Evolutionary conservation across 2,329 filamentous ascomycete genomes (phyloP), one percentile per base, ranked within the genome.

Genomic region (Botryotinia globosa): DNA sequence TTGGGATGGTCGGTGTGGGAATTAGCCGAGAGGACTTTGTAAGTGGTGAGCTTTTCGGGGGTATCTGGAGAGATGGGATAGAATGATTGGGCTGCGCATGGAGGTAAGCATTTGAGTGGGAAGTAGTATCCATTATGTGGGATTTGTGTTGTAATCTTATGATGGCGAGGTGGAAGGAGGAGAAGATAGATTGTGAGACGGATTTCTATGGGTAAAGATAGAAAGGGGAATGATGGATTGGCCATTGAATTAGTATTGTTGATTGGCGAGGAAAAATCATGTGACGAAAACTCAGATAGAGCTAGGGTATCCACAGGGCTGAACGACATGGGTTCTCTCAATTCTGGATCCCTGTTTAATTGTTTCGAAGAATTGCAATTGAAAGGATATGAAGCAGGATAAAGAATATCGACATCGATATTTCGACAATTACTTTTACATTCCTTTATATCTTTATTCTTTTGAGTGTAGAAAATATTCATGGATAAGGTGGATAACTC

Each of bases 121-220:
- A 75, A 79, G 67, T 76, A 79, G 65, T 71, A 77, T 32, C 78
- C 78, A n/a, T 77, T 77, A 37, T 76, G 70, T 0, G 77, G 78
- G 42, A 77, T 73, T 63, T 79, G 77, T 29, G 77, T 80, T 20
- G 75, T 73, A 25, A 80, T 78, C 29, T 70, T 79, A 68, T 80
- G 79, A 20, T 67, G 71, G 5, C 77, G 74, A 18, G 77, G 61
- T 32, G 79, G 78, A 12, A 80, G 75, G 37, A 80, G 74, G 42
- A 76, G 73, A 2, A 39, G 63, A 66, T 79, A 80, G 39, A 80
- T 77, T 69, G 78, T 78, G 0, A 79, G 74, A 5, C 79, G 77
- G n/a, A 80, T 68, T 70, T 80, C 79, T 1, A 77, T 56, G 1
- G 79, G 79, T 8, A 80, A 72, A 51, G 73, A 72, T 18, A 80